These are phyloP conservation scores for Sanghuangporus weigelae DNA, from an alignment of 1,284 basidiomycete species.

Conservation along the genomic window DNA sequence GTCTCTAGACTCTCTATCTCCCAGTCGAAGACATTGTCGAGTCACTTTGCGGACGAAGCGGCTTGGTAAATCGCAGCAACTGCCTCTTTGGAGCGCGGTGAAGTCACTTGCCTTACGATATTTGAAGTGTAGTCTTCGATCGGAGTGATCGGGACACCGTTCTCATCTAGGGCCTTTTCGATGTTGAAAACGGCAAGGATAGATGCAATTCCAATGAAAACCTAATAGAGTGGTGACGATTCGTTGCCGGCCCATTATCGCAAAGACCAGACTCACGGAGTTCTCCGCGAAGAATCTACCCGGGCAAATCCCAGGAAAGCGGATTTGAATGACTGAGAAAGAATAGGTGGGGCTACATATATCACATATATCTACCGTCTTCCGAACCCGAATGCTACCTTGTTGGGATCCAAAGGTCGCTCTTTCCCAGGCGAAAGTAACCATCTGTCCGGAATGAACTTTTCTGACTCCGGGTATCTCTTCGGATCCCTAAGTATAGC, in stretches of 20 bases:
- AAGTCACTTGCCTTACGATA: constrained; percentile 4
- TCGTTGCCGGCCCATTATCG: neutral
- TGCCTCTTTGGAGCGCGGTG: neutral
- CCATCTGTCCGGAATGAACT: constrained; percentile 17
- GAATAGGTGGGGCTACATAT: neutral
- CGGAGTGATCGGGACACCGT: constrained; percentile 15
- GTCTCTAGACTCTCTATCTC: no score
- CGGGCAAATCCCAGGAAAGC: constrained; percentile 5
- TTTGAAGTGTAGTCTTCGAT: neutral
- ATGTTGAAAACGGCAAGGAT: constrained; percentile 21
- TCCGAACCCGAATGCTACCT: constrained; percentile 11
- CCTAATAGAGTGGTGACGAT: neutral
- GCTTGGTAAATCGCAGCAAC: neutral
- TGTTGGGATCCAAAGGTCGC: neutral
- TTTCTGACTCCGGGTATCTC: constrained; percentile 13
- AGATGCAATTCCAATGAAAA: constrained; percentile 9
- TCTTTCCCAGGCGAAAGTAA: neutral
- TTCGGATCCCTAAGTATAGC: constrained; percentile 10
- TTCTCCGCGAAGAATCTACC: constrained; percentile 9
- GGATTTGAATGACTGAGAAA: neutral
- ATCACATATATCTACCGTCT: neutral
- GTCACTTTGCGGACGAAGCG: constrained; percentile 1
- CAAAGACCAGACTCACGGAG: neutral
- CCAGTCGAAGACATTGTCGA: neutral
- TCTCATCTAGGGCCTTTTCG: constrained; percentile 13